A percentile compares a stretch with the other conserved stretches of the same genome.
Evolutionary conservation across 192 early-diverging fungal species (phyloP).

Genomic region (Pecoramyces ruminantium): DNA sequence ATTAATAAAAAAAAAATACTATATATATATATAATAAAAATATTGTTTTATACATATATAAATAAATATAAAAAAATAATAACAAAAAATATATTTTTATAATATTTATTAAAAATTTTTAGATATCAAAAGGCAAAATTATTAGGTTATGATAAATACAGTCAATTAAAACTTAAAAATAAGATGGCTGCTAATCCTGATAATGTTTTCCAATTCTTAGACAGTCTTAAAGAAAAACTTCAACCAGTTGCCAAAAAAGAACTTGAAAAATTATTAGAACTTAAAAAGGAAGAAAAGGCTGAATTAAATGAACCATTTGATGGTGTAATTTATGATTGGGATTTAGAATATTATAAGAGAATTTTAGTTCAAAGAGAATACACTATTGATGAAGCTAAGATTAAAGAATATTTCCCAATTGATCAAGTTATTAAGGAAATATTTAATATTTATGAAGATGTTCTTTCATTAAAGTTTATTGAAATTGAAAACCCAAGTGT

Average conservation of each 20-base stretch:
- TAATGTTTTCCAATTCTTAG: slow-evolving; percentile 44
- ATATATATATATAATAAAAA: too few relatives aligned
- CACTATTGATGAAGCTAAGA: slow-evolving; percentile 52
- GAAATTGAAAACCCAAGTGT: slow-evolving; percentile 35
- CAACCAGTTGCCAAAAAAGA: slow-evolving; percentile 37
- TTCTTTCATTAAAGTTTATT: slow-evolving; percentile 51
- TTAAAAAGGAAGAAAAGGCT: slow-evolving; percentile 40
- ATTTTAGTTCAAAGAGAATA: slow-evolving; percentile 53
- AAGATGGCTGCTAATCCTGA: slow-evolving; percentile 66
- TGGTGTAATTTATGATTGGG: slow-evolving; percentile 48
- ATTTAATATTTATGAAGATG: slow-evolving; percentile 55
- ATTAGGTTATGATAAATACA: slow-evolving; percentile 56
- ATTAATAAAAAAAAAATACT: too few relatives aligned
- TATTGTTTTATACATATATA: too few relatives aligned
- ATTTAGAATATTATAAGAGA: slow-evolving; percentile 52
- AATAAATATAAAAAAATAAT: too few relatives aligned
- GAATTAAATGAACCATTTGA: slow-evolving; percentile 29
- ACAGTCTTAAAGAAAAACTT: slow-evolving; percentile 35
- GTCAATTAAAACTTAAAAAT: slow-evolving; percentile 52
- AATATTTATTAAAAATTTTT: too few relatives aligned
- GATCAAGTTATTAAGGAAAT: slow-evolving; percentile 43
- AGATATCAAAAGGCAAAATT: slow-evolving; percentile 30
- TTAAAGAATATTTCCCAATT: slow-evolving; percentile 65
- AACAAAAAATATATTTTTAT: too few relatives aligned
- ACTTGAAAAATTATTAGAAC: slow-evolving; percentile 29